Percentiles rank a stretch among this genome's conserved stretches.
These are phyloP conservation scores for Lentinula boryana DNA, from an alignment of 768 basidiomycete genomes.

Conservation along the genomic window DNA sequence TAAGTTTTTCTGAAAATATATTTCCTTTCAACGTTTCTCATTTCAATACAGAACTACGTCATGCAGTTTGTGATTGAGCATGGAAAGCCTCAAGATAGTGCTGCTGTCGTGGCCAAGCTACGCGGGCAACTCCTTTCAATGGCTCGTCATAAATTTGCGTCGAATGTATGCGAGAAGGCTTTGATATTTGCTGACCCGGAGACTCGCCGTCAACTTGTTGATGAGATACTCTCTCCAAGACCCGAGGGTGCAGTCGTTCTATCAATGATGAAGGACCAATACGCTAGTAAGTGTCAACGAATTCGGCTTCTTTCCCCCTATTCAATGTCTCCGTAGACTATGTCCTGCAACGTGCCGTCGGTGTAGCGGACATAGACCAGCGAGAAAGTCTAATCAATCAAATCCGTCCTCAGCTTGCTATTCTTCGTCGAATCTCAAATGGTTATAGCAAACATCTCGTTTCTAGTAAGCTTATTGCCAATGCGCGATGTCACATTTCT, in stretches of 20 bases:
- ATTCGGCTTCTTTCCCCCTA: not conserved
- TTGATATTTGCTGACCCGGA: constrained; percentile 59
- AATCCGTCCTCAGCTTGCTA: constrained; percentile 62
- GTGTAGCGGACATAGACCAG: constrained; percentile 66
- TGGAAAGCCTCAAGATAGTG: constrained; percentile 65
- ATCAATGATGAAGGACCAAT: constrained; percentile 83
- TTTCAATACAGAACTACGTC: constrained; percentile 74
- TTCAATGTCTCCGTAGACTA: constrained; percentile 49
- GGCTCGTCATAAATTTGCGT: constrained; percentile 88
- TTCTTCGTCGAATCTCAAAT: constrained; percentile 67
- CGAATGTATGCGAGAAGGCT: constrained; percentile 94
- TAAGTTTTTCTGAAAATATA: constrained; percentile 26
- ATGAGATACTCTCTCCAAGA: constrained; percentile 70
- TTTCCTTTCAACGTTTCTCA: constrained; percentile 8
- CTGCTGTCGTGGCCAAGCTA: constrained; percentile 59
- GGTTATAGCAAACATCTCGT: constrained; percentile 70
- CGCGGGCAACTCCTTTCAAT: constrained; percentile 74
- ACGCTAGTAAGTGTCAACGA: constrained; percentile 58
- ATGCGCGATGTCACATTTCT: not conserved
- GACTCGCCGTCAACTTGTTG: constrained; percentile 63
- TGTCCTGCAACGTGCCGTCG: constrained; percentile 76
- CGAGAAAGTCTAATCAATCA: constrained; percentile 55
- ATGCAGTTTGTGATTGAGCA: constrained; percentile 89
- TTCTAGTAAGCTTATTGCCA: constrained; percentile 48
- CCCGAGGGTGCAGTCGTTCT: constrained; percentile 67